phyloP scores from a whole-genome alignment of 208 protist species.

The Borovskyia barvae region DNA sequence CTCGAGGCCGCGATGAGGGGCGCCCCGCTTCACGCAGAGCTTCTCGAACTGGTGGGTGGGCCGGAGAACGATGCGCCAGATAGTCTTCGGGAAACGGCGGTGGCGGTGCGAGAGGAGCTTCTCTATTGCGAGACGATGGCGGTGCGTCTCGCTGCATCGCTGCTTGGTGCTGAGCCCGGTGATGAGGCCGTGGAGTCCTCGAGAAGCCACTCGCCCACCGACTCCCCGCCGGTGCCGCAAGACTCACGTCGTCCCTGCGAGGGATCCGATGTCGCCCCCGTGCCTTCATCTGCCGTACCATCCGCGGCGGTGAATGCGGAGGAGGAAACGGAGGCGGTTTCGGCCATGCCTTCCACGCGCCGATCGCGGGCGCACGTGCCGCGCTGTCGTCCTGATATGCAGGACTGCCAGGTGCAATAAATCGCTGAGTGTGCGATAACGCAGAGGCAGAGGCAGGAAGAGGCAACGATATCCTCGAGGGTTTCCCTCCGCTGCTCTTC shows the following conservation, averaged over 20 bases:
- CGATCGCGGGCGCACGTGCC: constrained; percentile 2
- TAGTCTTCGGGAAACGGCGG: constrained; percentile 27
- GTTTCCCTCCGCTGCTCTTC: no score
- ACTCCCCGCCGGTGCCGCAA: no score
- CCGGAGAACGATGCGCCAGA: constrained; percentile 25
- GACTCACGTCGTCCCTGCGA: neutral
- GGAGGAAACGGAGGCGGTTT: neutral
- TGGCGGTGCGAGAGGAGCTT: constrained; percentile 60
- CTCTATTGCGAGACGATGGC: constrained; percentile 55
- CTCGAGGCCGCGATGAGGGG: constrained; percentile 50
- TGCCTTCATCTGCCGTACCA: neutral
- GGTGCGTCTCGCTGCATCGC: constrained; percentile 24
- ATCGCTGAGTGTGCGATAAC: neutral
- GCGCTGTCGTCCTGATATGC: constrained; percentile 24
- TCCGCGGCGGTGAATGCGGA: neutral
- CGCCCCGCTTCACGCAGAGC: constrained; percentile 26
- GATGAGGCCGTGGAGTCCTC: neutral
- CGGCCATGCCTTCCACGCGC: neutral
- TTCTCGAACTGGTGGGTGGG: constrained; percentile 14
- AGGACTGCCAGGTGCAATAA: constrained; percentile 54
- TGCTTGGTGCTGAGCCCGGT: constrained; percentile 6
- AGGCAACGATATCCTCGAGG: no score
- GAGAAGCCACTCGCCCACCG: no score
- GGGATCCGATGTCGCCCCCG: neutral
- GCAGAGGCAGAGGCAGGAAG: no score